Evolutionary conservation across 805 yeast genomes (phyloP).

Genomic region (Tetrapisispora nanseiensis): DNA sequence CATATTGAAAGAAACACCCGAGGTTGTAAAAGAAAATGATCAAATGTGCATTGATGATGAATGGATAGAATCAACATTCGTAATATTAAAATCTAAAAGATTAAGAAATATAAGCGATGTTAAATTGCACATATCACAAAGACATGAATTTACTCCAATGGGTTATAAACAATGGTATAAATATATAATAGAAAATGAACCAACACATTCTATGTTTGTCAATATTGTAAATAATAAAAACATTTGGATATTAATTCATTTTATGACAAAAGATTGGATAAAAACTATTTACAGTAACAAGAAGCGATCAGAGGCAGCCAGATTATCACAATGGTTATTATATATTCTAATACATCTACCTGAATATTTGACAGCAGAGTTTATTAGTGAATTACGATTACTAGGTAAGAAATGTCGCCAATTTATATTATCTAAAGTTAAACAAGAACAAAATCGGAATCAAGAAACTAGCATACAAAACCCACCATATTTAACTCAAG

Average conservation of each 20-base stretch:
- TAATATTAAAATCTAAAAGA: slow-evolving; percentile 7
- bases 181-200: slow-evolving; percentile 21
- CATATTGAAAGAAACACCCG: slow-evolving; percentile 9
- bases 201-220: slow-evolving; percentile 13
- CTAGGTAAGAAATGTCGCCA: slow-evolving; percentile 22
- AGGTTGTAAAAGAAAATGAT: slow-evolving; percentile 5
- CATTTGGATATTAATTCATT: slow-evolving; percentile 21
- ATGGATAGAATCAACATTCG: slow-evolving; percentile 13
- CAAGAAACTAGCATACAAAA: neutral
- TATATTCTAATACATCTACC: slow-evolving; percentile 23
- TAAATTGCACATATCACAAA: slow-evolving; percentile 8
- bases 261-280: slow-evolving; percentile 22
- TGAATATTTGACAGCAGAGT: slow-evolving; percentile 15
- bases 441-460: neutral
- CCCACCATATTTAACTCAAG: slow-evolving; percentile 3
- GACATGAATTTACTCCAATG: slow-evolving; percentile 8
- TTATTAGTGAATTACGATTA: slow-evolving; percentile 21
- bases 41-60: slow-evolving; percentile 17
- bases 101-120: slow-evolving; percentile 14
- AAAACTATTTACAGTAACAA: slow-evolving; percentile 11
- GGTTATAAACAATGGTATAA: slow-evolving; percentile 25
- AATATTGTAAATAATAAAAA: slow-evolving; percentile 9
- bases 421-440: neutral
- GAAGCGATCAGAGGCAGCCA: slow-evolving; percentile 5
- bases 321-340: slow-evolving; percentile 19